These are phyloP conservation scores for Esteya vermicola DNA, from an alignment of 2,329 filamentous ascomycete species.

Conservation along the genomic window DNA sequence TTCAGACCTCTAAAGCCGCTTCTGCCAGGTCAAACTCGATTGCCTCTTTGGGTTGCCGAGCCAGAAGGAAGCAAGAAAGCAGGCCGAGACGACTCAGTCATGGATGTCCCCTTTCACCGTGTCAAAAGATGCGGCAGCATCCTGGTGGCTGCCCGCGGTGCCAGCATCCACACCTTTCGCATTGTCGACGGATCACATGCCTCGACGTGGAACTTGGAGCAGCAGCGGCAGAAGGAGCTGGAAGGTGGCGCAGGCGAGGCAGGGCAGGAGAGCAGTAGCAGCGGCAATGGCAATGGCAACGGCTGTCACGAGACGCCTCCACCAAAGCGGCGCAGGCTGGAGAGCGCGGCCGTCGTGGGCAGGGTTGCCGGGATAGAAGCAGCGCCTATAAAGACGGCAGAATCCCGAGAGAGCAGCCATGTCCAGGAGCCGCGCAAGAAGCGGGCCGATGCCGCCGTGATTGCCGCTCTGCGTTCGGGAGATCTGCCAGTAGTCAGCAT, in stretches of 20 bases:
- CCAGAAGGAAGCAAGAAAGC: no score
- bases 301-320: slow-evolving; percentile 19
- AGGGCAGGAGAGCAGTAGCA: slow-evolving; percentile 11
- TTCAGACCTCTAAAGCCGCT: no score
- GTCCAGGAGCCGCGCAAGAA: not conserved
- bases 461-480: slow-evolving; percentile 17
- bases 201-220: slow-evolving; percentile 43
- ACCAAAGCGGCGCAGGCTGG: slow-evolving; percentile 13
- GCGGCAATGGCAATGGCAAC: slow-evolving; percentile 9
- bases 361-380: no score
- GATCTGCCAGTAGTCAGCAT: slow-evolving; percentile 54
- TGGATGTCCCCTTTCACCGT: slow-evolving; percentile 47
- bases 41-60: no score
- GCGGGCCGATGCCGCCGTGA: slow-evolving; percentile 5
- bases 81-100: no score
- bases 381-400: no score
- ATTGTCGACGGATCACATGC: slow-evolving; percentile 42
- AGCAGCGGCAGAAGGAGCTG: slow-evolving; percentile 17
- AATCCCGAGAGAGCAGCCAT: not conserved
- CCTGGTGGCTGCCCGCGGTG: slow-evolving; percentile 61
- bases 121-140: slow-evolving; percentile 38
- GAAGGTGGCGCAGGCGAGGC: no score
- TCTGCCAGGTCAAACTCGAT: no score
- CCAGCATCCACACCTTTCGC: slow-evolving; percentile 54
- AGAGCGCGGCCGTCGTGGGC: slow-evolving; percentile 11